phyloP scores from a whole-genome alignment of 495 filamentous ascomycete genomes.

The Trichoderma orchidacearum region DNA sequence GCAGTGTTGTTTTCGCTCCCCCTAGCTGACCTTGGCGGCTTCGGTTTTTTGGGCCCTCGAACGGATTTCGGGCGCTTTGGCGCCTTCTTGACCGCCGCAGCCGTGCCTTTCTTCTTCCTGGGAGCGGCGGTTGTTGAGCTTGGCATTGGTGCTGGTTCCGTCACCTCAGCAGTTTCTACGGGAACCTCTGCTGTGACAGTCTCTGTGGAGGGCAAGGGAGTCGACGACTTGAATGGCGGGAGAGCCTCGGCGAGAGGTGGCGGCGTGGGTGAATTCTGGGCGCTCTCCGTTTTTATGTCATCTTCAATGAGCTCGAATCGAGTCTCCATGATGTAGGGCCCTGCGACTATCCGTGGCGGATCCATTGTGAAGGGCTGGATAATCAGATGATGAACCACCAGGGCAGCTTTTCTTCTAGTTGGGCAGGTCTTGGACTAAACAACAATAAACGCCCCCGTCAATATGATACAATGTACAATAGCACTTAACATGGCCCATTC shows the following conservation, averaged over 20 bases:
- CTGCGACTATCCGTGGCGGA: background rate
- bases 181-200: too few species aligned
- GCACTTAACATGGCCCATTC: too few species aligned
- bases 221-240: background rate
- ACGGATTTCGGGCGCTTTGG: background rate
- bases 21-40: background rate
- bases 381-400: background rate
- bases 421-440: too few species aligned
- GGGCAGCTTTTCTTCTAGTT: too few species aligned
- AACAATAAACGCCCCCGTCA: too few species aligned
- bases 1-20: background rate
- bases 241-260: background rate
- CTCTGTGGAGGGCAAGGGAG: slow-evolving; percentile 1
- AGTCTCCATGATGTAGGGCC: background rate
- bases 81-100: background rate
- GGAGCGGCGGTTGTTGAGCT: background rate
- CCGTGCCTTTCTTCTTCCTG: slow-evolving; percentile 4
- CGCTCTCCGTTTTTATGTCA: slow-evolving; percentile 24
- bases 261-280: slow-evolving; percentile 20
- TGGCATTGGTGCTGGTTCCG: slow-evolving; percentile 7
- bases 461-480: too few species aligned
- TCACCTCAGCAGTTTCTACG: slow-evolving; percentile 3
- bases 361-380: background rate
- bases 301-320: background rate
- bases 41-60: slow-evolving; percentile 1